Evolutionary conservation across 2,329 filamentous ascomycete genomes (phyloP), one percentile per base, ranked within the genome.

Genomic region (Claviceps pazoutovae): DNA sequence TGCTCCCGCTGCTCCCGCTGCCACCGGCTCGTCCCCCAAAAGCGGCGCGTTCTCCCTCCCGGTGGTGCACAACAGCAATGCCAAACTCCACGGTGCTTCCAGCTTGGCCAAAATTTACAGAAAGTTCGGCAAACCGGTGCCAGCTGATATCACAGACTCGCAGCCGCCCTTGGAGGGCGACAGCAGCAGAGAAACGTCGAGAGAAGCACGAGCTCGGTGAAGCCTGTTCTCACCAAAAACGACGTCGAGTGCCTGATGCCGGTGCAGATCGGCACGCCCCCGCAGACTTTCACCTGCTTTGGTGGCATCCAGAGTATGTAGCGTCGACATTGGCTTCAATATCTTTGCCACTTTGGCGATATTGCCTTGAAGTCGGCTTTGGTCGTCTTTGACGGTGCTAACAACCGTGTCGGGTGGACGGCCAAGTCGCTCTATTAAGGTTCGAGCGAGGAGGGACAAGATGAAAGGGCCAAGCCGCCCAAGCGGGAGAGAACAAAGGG

Each of bases 291-390:
- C 0, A 16, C 21, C 21, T 21, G 83, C 70, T 85, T 82, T 56
- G 82, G 82, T 55, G 82, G 82, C 58, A 67, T 86, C 17, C 83
- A 86, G 68, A 71, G 74, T 45, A n/a, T n/a, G n/a, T n/a, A 80
- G 76, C 51, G 69, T 71, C 19, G 53, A 19, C 13, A 16, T 38
- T 0, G 55, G 54, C 50, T 69, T 73, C 30, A 77, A 80, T 64
- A 83, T 87, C 60, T 79, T 76, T 60, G 77, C 17, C 17, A 19
- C 17, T 19, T 19, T 19, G 17, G 76, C 16, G 76, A 79, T 58
- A 71, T 79, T 55, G 74, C 80, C 59, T 76, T 80, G 66, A 79
- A 79, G 67, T 73, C 74, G 42, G 73, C 78, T 56, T 77, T 78
- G 57, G 74, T 79, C n/a, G 75, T 71, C 21, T 79, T 79, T 61